Base-by-base conservation (phyloP, 2,329 filamentous ascomycete genomes). In the Lithohypha guttulata region DNA sequence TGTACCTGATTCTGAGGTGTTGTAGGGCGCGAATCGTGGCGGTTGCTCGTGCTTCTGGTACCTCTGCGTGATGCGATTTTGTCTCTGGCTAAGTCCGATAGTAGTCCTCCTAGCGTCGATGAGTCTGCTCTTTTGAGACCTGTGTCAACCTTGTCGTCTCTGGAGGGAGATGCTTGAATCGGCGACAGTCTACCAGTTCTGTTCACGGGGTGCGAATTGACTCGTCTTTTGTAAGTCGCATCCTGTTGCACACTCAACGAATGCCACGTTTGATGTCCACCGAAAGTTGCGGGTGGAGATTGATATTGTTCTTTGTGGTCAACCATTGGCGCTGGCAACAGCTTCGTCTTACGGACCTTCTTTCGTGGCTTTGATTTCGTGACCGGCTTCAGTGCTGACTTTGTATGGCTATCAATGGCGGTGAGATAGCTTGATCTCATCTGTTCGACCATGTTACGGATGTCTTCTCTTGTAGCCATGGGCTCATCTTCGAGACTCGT, bases 391-490 rank as follows among this genome's bases (percentile, higher is more conserved):
- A 23, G 5, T 3, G 46, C 26, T 10, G 46, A 42, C 21, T 42
- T 41, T 13, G 46, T 34, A 2, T 41, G 42, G 14, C 43, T 43
- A 30, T 53, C 51, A 11, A 53, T 39, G 14, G 51, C 51, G 26
- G 46, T 42, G 3, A 53, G 41, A 34, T 53, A 53, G 3, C 38
- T 52, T 26, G 43, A 41, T 17, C 51, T 41, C 48, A 53, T 53
- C 14, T 50, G 43, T 26, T 51, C 46, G 14, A 53, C 44, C 21
- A 53, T 49, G 19, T 45, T 46, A 15, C 48, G 43, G n/a, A 53
- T 40, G 18, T 52, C 51, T 8, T 52, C 50, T 39, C 49, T 41
- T 17, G 38, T 44, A 6, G 42, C 43, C 5, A 21, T 21, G n/a
- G 42, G 22, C 2, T 52, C 51, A 7, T 37, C 22, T 22, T 51